Conservation (phyloP, 495 filamentous ascomycete species). For the Penicillium verhagenii region DNA sequence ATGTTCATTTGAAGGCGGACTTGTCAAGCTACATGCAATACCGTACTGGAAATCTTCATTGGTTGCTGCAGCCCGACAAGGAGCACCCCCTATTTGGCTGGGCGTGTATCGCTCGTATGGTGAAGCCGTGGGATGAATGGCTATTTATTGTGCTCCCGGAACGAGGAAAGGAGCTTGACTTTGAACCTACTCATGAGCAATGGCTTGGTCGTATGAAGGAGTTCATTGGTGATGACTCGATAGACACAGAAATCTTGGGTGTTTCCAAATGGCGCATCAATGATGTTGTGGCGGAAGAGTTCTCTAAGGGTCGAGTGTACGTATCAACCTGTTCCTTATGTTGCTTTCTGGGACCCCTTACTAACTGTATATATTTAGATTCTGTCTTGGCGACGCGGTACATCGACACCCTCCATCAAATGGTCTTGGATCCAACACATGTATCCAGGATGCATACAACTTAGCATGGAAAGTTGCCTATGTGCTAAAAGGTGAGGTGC, state of each 20-base stretch:
- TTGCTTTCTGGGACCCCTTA: slow-evolving; percentile 37
- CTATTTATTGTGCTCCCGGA: slow-evolving; percentile 51
- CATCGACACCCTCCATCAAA: slow-evolving; percentile 54
- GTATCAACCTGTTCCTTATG: neutral
- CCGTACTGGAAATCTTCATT: slow-evolving; percentile 57
- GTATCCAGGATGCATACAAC: slow-evolving; percentile 56
- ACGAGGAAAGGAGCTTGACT: slow-evolving; percentile 30
- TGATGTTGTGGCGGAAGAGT: slow-evolving; percentile 49
- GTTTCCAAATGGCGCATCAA: slow-evolving; percentile 53
- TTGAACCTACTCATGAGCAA: slow-evolving; percentile 37
- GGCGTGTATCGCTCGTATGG: slow-evolving; percentile 46
- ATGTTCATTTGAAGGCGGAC: slow-evolving; percentile 53
- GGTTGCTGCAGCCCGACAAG: slow-evolving; percentile 50
- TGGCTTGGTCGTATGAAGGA: slow-evolving; percentile 42
- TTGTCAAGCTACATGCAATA: slow-evolving; percentile 48
- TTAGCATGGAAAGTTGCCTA: slow-evolving; percentile 57
- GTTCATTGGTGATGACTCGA: slow-evolving; percentile 52
- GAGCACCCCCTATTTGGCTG: slow-evolving; percentile 43
- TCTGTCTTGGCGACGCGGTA: slow-evolving; percentile 53
- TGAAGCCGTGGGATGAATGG: slow-evolving; percentile 58
- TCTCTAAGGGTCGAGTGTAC: slow-evolving; percentile 37
- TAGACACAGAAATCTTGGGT: slow-evolving; percentile 36
- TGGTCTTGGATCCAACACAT: slow-evolving; percentile 54
- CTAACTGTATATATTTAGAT: slow-evolving; percentile 44
- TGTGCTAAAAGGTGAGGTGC: slow-evolving; percentile 35